A percentile compares a stretch with the other conserved stretches of the same genome.
These are phyloP conservation scores for Cryphonectria nitschkei DNA, from an alignment of 2,329 filamentous ascomycete species.

Conservation along the genomic window DNA sequence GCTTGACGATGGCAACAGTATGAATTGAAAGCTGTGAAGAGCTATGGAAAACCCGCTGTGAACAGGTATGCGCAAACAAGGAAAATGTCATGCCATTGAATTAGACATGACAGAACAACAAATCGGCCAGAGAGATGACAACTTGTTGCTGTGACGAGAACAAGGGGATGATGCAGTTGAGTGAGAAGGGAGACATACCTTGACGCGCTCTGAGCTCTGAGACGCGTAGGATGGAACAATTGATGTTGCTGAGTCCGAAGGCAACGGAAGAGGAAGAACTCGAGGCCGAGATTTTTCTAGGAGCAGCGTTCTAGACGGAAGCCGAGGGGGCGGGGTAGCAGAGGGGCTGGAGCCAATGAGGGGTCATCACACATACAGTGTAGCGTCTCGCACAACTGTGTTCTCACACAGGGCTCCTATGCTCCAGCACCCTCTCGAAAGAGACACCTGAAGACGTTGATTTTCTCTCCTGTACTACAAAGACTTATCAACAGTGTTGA, in stretches of 20 bases:
- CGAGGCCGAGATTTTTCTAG: conserved; percentile 22
- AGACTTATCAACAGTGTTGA: too few relatives aligned
- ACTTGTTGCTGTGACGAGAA: conserved; percentile 9
- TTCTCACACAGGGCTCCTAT: background rate
- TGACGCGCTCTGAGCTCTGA: conserved; percentile 8
- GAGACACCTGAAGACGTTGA: background rate
- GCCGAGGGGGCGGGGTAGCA: background rate
- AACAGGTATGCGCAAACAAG: background rate
- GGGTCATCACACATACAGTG: background rate
- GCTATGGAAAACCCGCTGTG: background rate
- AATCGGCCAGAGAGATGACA: background rate
- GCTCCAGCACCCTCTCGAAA: too few relatives aligned
- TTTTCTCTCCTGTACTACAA: background rate
- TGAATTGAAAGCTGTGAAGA: conserved; percentile 10
- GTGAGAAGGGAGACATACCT: conserved; percentile 24
- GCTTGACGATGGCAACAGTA: background rate
- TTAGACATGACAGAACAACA: background rate
- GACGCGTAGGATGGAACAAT: conserved; percentile 23
- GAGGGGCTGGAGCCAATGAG: background rate
- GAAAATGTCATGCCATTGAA: background rate
- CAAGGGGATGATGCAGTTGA: conserved; percentile 6
- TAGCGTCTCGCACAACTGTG: background rate
- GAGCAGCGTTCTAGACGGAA: conserved; percentile 2
- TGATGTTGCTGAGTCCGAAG: conserved; percentile 27
- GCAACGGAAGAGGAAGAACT: conserved; percentile 27